These are phyloP conservation scores for Entomortierella beljakovae DNA, from an alignment of 192 early-diverging fungal species.

Conservation along the genomic window DNA sequence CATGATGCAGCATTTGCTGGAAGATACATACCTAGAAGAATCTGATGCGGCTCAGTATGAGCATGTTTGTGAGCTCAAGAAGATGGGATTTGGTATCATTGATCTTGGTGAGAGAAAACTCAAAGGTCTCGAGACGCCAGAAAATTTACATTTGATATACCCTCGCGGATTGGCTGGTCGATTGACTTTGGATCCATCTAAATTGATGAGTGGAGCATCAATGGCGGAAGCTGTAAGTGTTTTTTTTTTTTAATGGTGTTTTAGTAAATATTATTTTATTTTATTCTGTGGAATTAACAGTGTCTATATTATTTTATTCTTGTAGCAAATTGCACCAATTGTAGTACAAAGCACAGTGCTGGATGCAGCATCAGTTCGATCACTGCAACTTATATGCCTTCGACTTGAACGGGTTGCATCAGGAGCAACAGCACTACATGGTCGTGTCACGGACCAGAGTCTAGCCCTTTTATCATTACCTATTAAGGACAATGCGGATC, in stretches of 20 bases:
- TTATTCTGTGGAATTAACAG: not conserved
- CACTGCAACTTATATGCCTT: constrained; percentile 64
- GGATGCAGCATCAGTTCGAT: constrained; percentile 60
- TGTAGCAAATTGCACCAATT: constrained; percentile 24
- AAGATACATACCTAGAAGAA: constrained; percentile 32
- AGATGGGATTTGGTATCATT: constrained; percentile 75
- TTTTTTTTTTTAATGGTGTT: constrained; percentile 10
- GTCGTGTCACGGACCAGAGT: constrained; percentile 48
- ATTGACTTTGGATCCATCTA: constrained; percentile 26
- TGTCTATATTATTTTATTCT: not conserved
- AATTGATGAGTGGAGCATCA: constrained; percentile 4
- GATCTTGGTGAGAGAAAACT: constrained; percentile 85
- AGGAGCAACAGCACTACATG: constrained; percentile 36
- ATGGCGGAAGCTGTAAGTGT: constrained; percentile 31
- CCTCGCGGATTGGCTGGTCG: constrained; percentile 15
- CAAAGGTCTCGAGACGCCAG: constrained; percentile 92
- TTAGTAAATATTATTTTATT: too few species aligned
- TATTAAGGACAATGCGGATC: constrained; percentile 59
- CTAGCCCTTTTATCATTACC: constrained; percentile 44
- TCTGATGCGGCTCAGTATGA: constrained; percentile 36
- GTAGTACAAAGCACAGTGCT: constrained; percentile 41
- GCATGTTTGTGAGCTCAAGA: constrained; percentile 62
- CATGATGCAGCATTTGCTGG: constrained; percentile 33
- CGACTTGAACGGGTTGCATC: constrained; percentile 69
- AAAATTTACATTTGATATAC: constrained; percentile 77